Conservation (phyloP, 768 basidiomycete genomes). For the Roridomyces roridus region DNA sequence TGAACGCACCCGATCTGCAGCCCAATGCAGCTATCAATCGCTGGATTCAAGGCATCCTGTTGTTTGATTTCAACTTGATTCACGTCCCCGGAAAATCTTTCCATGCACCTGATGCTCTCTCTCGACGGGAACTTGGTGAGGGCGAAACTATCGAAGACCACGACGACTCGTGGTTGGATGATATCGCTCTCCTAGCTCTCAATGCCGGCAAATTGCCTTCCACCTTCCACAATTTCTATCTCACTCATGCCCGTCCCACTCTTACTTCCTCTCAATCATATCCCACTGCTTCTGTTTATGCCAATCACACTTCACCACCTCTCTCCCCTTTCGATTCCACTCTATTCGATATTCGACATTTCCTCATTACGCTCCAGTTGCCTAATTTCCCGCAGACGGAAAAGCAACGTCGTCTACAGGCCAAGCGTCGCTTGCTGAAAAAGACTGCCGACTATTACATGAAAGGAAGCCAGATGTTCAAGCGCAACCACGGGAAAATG, state of each 20-base stretch:
- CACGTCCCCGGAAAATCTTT: constrained; percentile 41
- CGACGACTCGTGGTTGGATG: constrained; percentile 35
- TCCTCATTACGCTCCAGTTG: constrained; percentile 21
- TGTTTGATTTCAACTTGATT: constrained; percentile 37
- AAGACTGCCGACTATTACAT: constrained; percentile 18
- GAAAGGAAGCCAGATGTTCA: constrained; percentile 9
- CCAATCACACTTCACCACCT: background rate
- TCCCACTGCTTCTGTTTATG: background rate
- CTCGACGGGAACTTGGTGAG: constrained; percentile 28
- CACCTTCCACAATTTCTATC: no score
- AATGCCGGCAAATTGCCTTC: no score
- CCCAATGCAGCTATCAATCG: constrained; percentile 37
- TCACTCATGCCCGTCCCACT: background rate
- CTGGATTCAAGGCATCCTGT: constrained; percentile 39
- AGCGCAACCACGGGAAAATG: background rate
- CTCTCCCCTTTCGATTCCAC: background rate
- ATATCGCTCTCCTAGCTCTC: background rate
- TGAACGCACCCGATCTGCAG: constrained; percentile 38
- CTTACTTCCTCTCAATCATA: background rate
- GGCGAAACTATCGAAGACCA: constrained; percentile 24
- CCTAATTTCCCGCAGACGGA: background rate
- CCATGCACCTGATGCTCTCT: constrained; percentile 45
- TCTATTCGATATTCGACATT: constrained; percentile 20
- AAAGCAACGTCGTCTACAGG: background rate
- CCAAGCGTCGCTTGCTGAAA: constrained; percentile 13